These are phyloP conservation scores for Lentinula sp. DNA, from an alignment of 768 basidiomycete species.

Conservation along the genomic window DNA sequence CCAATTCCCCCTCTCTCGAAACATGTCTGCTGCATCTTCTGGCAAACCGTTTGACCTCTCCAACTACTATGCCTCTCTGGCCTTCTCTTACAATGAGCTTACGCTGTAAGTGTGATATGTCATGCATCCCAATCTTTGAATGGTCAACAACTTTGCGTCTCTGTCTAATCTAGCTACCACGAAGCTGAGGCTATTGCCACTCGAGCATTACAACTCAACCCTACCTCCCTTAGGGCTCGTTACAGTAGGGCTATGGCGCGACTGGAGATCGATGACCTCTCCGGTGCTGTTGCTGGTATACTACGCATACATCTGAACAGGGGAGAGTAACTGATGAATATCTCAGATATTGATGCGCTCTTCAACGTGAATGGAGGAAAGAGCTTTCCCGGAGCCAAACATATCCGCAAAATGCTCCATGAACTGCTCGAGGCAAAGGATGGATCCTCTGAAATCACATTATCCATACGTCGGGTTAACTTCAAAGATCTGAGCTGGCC, in stretches of 20 bases:
- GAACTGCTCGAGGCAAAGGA: background rate
- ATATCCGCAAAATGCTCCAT: background rate
- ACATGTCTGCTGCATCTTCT: background rate
- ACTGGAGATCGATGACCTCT: background rate
- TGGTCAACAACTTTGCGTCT: background rate
- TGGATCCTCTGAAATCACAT: background rate
- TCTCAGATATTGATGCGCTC: background rate
- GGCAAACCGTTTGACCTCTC: background rate
- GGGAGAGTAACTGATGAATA: no score
- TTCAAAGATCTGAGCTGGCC: background rate
- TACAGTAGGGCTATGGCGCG: background rate
- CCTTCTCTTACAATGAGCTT: background rate
- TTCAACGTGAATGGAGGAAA: background rate
- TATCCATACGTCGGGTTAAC: no score
- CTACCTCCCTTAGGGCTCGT: background rate
- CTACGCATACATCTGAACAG: no score
- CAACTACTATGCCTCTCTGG: background rate
- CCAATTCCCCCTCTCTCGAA: background rate
- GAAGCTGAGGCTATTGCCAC: background rate
- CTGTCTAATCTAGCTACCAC: background rate
- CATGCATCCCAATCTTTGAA: background rate
- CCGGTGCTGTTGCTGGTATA: background rate
- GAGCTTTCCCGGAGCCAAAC: background rate
- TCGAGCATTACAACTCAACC: background rate
- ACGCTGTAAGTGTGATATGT: background rate